Evolutionary conservation across 805 yeast genomes (phyloP), one percentile per base, ranked within the genome.

Genomic region (Barnettozyma sucrosica): DNA sequence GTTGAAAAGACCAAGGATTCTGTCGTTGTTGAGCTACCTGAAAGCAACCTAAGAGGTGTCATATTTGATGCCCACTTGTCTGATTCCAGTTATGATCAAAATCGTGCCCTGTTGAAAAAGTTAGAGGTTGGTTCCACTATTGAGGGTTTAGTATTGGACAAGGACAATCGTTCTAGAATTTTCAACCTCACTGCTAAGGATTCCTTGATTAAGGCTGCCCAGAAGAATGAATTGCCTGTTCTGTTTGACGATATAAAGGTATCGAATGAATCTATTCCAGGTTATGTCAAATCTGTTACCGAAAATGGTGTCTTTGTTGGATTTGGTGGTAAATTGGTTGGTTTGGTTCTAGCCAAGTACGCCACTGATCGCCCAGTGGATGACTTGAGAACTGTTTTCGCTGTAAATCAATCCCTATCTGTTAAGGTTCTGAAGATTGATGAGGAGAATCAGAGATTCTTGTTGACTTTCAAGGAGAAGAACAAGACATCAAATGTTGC

Each of bases 241-340:
- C 55, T 66, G 5, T 84, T 80, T 58, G 70, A 72, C 16, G 95
- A 86, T 36, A 70, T 89, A 41, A 58, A 66, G 34, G 67, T 72
- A 13, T 75, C 79, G 9, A 68, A 69, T 39, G 68, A 68, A 21
- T 58, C 69, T 25, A 65, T 87, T 45, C 75, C 77, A 48, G 99
- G 98, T 38, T 90, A 73, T 62, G 79, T 92, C 36, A 84, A 80
- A 55, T 82, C 89, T 18, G 79, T 84, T 18, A 86, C 95, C n/a
- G 75, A 74, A 40, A 75, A 75, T 61, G 98, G 98, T 54, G 71
- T 89, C 11, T 92, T 92, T 62, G 85, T 92, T 49, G 77, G 83
- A 0, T 92, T 92, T 66, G 88, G 83, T 48, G 84, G 85, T 53
- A 78, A 76, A 46, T 76, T 92, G 53, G 86, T 88, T 28, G 98